Evolutionary conservation across 2,329 filamentous ascomycete genomes (phyloP).

Genomic region (Trichophyton verrucosum): DNA sequence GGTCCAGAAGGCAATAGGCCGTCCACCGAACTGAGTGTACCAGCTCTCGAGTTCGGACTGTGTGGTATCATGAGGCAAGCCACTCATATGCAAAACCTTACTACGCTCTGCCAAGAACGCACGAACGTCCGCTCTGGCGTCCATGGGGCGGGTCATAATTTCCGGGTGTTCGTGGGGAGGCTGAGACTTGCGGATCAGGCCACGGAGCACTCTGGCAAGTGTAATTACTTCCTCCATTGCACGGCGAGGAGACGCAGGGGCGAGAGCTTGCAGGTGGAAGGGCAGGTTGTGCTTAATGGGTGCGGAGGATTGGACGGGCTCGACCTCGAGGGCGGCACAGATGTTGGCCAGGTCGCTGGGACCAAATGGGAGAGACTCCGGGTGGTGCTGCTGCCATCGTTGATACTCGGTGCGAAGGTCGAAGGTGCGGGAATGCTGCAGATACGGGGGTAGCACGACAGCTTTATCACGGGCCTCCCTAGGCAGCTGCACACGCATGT

Average conservation of each 20-base stretch:
- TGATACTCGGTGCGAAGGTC: conserved; percentile 96
- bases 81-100: conserved; percentile 97
- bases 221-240: conserved; percentile 98
- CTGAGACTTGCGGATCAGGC: conserved; percentile 90
- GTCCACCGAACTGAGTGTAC: conserved; percentile 97
- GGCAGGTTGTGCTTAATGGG: conserved; percentile 98
- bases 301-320: conserved; percentile 91
- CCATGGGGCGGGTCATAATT: conserved; percentile 88
- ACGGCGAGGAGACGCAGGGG: conserved; percentile 84
- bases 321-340: conserved; percentile 93
- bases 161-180: conserved; percentile 87
- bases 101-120: conserved; percentile 92
- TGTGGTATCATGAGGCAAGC: conserved; percentile 91
- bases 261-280: conserved; percentile 91
- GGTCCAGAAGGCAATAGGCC: conserved; percentile 98
- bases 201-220: conserved; percentile 78
- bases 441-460: conserved; percentile 87
- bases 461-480: conserved; percentile 97
- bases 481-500: conserved; percentile 91
- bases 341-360: conserved; percentile 94
- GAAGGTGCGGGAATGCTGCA: conserved; percentile 95
- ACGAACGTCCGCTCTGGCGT: conserved; percentile 88
- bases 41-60: conserved; percentile 98
- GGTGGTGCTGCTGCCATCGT: conserved; percentile 96
- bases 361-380: conserved; percentile 91